Evolutionary conservation across 2,329 filamentous ascomycete genomes (phyloP).

Genomic region (Acrocalymma vagum): DNA sequence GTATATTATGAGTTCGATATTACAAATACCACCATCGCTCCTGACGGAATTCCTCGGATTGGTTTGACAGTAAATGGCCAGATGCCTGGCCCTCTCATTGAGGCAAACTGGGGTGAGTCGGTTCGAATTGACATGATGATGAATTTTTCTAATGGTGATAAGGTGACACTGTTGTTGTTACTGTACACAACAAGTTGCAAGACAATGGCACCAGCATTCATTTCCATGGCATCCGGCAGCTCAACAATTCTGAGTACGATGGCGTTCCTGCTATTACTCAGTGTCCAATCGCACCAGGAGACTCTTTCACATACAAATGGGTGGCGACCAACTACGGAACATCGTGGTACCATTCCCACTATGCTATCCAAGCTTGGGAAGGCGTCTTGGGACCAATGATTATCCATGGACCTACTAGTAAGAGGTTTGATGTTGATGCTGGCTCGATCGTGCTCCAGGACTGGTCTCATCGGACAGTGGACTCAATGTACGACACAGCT

Average conservation of each 20-base stretch:
- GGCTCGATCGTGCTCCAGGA: slow-evolving; percentile 49
- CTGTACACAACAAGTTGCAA: slow-evolving; percentile 41
- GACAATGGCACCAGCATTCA: slow-evolving; percentile 59
- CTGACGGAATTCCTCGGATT: slow-evolving; percentile 73
- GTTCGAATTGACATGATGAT: background rate
- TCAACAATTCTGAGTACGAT: slow-evolving; percentile 72
- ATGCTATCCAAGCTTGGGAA: slow-evolving; percentile 49
- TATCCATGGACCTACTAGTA: slow-evolving; percentile 46
- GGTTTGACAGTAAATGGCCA: slow-evolving; percentile 79
- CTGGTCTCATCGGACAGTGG: slow-evolving; percentile 48
- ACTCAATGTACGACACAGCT: slow-evolving; percentile 33
- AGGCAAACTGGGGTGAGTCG: slow-evolving; percentile 62
- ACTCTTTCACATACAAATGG: slow-evolving; percentile 33
- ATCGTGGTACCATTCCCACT: slow-evolving; percentile 44
- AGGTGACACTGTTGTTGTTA: slow-evolving; percentile 42
- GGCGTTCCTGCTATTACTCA: slow-evolving; percentile 80
- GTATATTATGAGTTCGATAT: slow-evolving; percentile 51
- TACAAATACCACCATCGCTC: slow-evolving; percentile 56
- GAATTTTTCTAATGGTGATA: too few species aligned
- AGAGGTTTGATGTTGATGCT: slow-evolving; percentile 49
- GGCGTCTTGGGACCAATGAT: slow-evolving; percentile 50
- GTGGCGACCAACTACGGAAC: slow-evolving; percentile 31
- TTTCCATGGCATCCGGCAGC: slow-evolving; percentile 58
- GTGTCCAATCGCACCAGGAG: too few species aligned
- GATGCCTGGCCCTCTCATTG: slow-evolving; percentile 76